Conservation (phyloP, 1,284 basidiomycete species). For the Austroboletus novae-zelandiae region DNA sequence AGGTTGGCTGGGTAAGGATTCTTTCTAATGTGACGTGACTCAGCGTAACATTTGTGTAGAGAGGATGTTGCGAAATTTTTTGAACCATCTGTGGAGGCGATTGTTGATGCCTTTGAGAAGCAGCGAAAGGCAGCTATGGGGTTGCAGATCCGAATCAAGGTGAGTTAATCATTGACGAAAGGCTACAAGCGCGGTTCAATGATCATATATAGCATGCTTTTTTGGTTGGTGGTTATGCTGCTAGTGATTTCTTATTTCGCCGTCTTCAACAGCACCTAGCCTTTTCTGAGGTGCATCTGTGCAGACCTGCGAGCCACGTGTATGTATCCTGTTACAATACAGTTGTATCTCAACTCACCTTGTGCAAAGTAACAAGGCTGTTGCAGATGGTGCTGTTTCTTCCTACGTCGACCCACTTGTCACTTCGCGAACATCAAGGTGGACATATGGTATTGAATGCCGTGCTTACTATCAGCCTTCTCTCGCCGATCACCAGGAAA, state of each 20-base stretch:
- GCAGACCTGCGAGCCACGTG: constrained; percentile 39
- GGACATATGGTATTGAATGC: constrained; percentile 40
- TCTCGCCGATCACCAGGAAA: constrained; percentile 35
- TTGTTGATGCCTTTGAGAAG: constrained; percentile 38
- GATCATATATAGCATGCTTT: constrained; percentile 3
- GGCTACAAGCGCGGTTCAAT: not conserved
- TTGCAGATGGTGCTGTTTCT: constrained; percentile 52
- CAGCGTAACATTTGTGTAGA: constrained; percentile 21
- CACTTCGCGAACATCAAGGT: constrained; percentile 42
- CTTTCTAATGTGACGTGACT: not conserved
- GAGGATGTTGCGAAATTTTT: constrained; percentile 42
- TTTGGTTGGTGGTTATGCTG: constrained; percentile 47
- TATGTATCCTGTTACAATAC: constrained; percentile 20
- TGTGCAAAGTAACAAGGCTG: constrained; percentile 48
- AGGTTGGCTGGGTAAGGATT: constrained; percentile 39
- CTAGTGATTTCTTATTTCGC: constrained; percentile 46
- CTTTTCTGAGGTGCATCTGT: constrained; percentile 29
- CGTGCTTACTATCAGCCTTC: constrained; percentile 23
- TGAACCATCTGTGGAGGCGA: constrained; percentile 43
- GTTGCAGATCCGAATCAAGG: constrained; percentile 32
- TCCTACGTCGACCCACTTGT: constrained; percentile 51
- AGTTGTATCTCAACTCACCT: constrained; percentile 2
- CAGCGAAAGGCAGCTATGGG: constrained; percentile 25
- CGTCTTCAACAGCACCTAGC: constrained; percentile 34
- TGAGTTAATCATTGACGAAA: constrained; percentile 2